phyloP scores from a whole-genome alignment of 2,329 filamentous ascomycete species.

The Metarhizium robertsii region DNA sequence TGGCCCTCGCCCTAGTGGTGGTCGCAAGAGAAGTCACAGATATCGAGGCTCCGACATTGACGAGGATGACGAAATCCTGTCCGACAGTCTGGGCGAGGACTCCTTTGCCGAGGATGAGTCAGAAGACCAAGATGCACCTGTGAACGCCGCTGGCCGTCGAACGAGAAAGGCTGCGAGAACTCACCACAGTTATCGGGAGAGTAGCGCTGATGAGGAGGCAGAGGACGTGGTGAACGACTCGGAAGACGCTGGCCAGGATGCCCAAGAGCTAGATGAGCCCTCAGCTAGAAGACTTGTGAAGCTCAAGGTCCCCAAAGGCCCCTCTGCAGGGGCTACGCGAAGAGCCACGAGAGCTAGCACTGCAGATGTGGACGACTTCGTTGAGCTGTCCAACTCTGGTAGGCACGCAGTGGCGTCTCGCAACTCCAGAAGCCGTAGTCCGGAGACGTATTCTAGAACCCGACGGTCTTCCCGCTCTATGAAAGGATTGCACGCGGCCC shows the following conservation, averaged over 20 bases:
- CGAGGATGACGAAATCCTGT: slow-evolving; percentile 47
- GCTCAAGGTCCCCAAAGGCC: slow-evolving; percentile 29
- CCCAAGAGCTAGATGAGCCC: slow-evolving; percentile 18
- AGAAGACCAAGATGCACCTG: slow-evolving; percentile 29
- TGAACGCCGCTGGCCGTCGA: slow-evolving; percentile 38
- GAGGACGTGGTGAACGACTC: slow-evolving; percentile 20
- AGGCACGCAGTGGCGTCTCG: slow-evolving; percentile 41
- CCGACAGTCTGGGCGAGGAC: slow-evolving; percentile 41
- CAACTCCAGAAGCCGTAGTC: slow-evolving; percentile 46
- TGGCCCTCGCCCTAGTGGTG: slow-evolving; percentile 17
- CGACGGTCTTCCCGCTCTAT: slow-evolving; percentile 37
- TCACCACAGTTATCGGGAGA: slow-evolving; percentile 38
- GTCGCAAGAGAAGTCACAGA: slow-evolving; percentile 27
- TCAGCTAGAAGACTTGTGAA: slow-evolving; percentile 32
- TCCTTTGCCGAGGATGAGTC: slow-evolving; percentile 36
- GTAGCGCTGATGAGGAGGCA: slow-evolving; percentile 30
- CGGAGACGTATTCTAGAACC: slow-evolving; percentile 36
- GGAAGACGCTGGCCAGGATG: slow-evolving; percentile 11
- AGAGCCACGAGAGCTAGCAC: slow-evolving; percentile 44
- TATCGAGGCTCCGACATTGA: slow-evolving; percentile 56
- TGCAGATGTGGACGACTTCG: slow-evolving; percentile 43
- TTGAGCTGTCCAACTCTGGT: slow-evolving; percentile 53
- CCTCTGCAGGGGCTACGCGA: slow-evolving; percentile 24
- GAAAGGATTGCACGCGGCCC: slow-evolving; percentile 41
- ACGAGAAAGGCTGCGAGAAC: slow-evolving; percentile 38